Percentiles rank a stretch among this genome's conserved stretches.
Evolutionary conservation across 2,329 filamentous ascomycete species (phyloP).

Genomic region (Ophiocordyceps robertsii): DNA sequence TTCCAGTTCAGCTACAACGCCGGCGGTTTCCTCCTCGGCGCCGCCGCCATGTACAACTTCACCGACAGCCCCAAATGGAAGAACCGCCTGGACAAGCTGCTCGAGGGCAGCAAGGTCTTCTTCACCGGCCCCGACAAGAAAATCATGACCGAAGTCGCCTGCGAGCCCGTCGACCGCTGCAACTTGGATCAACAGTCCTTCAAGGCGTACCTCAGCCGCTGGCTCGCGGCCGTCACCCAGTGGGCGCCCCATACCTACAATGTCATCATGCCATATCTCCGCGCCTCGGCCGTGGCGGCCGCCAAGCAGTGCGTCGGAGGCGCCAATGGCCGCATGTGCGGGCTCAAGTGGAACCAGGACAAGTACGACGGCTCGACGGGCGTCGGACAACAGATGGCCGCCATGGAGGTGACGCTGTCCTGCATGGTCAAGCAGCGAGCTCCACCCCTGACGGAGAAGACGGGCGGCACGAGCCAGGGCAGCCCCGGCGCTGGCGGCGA

Average conservation of each 20-base stretch:
- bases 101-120: conserved; percentile 39
- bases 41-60: conserved; percentile 57
- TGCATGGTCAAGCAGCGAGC: conserved; percentile 37
- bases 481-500: conserved; percentile 31
- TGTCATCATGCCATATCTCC: conserved; percentile 38
- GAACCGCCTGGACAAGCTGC: conserved; percentile 40
- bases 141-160: conserved; percentile 53
- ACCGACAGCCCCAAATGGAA: conserved; percentile 39
- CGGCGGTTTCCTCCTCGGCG: conserved; percentile 51
- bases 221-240: conserved; percentile 48
- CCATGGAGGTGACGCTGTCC: conserved; percentile 49
- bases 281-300: conserved; percentile 42
- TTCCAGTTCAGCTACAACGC: conserved; percentile 61
- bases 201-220: conserved; percentile 49
- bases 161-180: conserved; percentile 47
- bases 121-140: conserved; percentile 36
- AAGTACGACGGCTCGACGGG: conserved; percentile 46
- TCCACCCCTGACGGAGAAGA: conserved; percentile 31
- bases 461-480: conserved; percentile 43
- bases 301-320: conserved; percentile 45
- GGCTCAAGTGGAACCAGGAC: conserved; percentile 43
- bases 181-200: conserved; percentile 50
- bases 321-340: conserved; percentile 42
- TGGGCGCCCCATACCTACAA: conserved; percentile 47
- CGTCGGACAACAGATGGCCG: conserved; percentile 59